Base-by-base conservation (phyloP, 495 filamentous ascomycete species). In the Cercophora sp. region DNA sequence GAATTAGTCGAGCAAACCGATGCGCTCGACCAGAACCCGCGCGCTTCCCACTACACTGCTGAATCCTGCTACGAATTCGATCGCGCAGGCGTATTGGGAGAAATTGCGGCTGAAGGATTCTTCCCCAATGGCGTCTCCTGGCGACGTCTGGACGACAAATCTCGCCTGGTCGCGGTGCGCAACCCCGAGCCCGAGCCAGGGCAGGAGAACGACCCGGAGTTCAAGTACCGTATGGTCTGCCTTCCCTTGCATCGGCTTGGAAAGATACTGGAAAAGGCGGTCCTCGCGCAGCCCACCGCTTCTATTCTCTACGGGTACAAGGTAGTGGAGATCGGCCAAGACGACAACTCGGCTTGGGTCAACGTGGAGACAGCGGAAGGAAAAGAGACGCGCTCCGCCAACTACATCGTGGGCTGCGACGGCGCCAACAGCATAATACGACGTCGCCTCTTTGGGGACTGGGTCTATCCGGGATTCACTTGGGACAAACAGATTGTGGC, bases 401-500 rank as follows among this genome's bases (percentile, higher is more conserved):
- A 60, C 16, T 85, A 80, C 57, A 55, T 85, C 1, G 55, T 81
- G 22, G 82, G 80, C 0, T 83, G 80, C 56, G 81, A 85, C 63
- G 81, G 81, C 10, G 81, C 79, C 1, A 77, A 70, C 40, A 83
- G 79, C 56, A 73, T 68, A 2, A 69, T 84, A 1, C 69, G 80
- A 24, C 71, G 70, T 35, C 69, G 69, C 3, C 59, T 85, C 9
- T 85, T 83, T 60, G 80, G 81, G 9, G 71, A 77, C 11, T 20
- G 15, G 22, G 61, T 69, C 9, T 83, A 74, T 55, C 79, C 79
- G 0, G 81, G 81, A 0, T 74, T 80, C 51, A 85, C 82, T 4
- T 74, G 78, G 69, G 69, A 81, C 31, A 69, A 67, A 34, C 80
- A 83, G 54, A 79, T 85, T 40, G 71, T 85, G 26, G 82, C 81